These are phyloP conservation scores for Allantophomopsis cytisporea DNA, from an alignment of 2,329 filamentous ascomycete species.

Conservation along the genomic window DNA sequence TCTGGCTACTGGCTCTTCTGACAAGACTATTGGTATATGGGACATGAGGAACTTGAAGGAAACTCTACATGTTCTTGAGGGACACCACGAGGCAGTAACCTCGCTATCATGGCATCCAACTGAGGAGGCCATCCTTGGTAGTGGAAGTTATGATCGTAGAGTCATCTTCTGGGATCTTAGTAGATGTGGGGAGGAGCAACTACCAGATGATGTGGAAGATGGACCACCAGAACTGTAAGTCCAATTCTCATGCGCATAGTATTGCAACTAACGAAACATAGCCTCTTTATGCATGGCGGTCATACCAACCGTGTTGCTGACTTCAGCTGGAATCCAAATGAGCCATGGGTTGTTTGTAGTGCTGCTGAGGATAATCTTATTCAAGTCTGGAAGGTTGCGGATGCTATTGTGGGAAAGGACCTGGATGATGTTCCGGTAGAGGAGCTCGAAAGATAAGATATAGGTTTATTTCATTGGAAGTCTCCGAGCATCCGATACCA, in stretches of 20 bases:
- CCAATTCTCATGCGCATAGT: neutral
- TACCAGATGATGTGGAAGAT: constrained; percentile 88
- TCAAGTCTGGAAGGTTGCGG: constrained; percentile 84
- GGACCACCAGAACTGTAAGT: constrained; percentile 86
- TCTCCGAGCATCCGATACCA: constrained; percentile 1
- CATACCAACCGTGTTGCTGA: constrained; percentile 95
- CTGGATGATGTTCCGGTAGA: constrained; percentile 62
- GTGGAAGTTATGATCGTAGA: constrained; percentile 81
- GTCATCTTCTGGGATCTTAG: constrained; percentile 96
- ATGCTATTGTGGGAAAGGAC: constrained; percentile 69
- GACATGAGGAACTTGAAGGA: constrained; percentile 83
- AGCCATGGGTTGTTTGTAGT: constrained; percentile 92
- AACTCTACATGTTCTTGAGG: constrained; percentile 81
- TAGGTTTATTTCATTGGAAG: constrained; percentile 1
- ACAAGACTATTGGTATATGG: constrained; percentile 93
- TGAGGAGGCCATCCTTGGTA: constrained; percentile 78
- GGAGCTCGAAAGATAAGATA: constrained; percentile 50
- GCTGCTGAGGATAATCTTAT: constrained; percentile 94
- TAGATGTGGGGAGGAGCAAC: constrained; percentile 84
- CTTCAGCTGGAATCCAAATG: constrained; percentile 95
- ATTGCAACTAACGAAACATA: constrained; percentile 18
- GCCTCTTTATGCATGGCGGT: constrained; percentile 95
- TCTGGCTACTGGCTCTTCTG: constrained; percentile 83
- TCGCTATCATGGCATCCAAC: constrained; percentile 91
- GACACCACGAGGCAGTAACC: constrained; percentile 80